Evolutionary conservation across 108 stramenopile species (phyloP).

Genomic region (Conticribra guillardii): DNA sequence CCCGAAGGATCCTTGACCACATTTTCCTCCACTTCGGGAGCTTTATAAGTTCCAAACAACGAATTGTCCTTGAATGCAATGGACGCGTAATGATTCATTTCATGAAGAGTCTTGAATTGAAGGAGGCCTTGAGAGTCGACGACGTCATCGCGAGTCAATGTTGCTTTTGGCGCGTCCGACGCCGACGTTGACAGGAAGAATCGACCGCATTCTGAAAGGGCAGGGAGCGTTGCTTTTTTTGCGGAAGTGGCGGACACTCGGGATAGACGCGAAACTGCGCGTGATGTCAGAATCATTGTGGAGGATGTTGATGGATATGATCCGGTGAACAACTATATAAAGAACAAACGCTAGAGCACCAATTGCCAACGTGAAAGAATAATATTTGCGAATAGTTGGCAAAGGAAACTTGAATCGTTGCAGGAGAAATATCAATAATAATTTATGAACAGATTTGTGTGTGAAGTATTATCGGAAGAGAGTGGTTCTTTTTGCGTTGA

Average conservation of each 20-base stretch:
- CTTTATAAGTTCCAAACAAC: constrained; percentile 75
- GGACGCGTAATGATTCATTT: constrained; percentile 69
- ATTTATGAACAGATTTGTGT: too few species aligned
- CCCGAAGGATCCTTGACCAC: constrained; percentile 39
- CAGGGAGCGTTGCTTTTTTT: constrained; percentile 10
- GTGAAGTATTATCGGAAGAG: too few species aligned
- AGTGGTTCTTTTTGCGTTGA: too few species aligned
- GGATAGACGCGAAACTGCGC: constrained; percentile 25
- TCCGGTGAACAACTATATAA: too few species aligned
- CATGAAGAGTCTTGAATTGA: constrained; percentile 77
- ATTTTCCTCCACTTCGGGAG: constrained; percentile 29
- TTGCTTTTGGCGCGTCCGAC: constrained; percentile 1
- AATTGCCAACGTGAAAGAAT: too few species aligned
- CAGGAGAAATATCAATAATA: too few species aligned
- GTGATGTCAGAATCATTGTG: constrained; percentile 33
- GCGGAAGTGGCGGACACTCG: constrained; percentile 7
- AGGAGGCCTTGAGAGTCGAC: constrained; percentile 67
- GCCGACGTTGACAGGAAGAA: constrained; percentile 5
- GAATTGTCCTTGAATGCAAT: constrained; percentile 67
- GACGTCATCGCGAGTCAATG: constrained; percentile 56
- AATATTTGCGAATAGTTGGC: too few species aligned
- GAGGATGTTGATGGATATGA: too few species aligned
- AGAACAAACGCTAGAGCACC: too few species aligned
- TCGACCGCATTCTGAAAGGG: neutral
- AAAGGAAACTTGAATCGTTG: too few species aligned